A percentile compares a stretch with the other conserved stretches of the same genome.
These are phyloP conservation scores for Micractinium conductrix DNA, from an alignment of 139 green algal species.

Conservation along the genomic window DNA sequence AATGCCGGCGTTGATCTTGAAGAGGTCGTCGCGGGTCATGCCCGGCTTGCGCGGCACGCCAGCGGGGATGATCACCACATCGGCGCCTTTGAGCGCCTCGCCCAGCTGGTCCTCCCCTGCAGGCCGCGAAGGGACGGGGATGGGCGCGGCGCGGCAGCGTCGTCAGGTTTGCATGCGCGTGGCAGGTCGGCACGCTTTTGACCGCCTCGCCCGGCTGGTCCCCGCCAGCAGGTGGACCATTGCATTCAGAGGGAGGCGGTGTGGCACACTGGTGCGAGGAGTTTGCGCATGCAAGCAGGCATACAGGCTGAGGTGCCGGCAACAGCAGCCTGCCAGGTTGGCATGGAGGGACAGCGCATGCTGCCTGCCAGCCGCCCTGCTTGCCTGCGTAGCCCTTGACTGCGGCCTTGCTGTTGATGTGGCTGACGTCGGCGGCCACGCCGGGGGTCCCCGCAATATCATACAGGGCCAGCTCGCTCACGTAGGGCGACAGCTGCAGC, in stretches of 20 bases:
- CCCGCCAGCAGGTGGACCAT: background rate
- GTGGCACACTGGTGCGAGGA: no score
- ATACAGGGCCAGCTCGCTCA: constrained; percentile 84
- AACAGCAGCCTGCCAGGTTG: no score
- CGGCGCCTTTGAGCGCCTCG: constrained; percentile 73
- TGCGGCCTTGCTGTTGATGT: constrained; percentile 95
- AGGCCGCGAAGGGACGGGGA: no score
- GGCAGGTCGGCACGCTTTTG: no score
- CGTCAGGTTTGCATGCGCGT: no score
- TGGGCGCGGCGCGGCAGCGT: no score
- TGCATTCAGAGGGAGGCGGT: no score
- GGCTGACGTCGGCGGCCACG: constrained; percentile 93
- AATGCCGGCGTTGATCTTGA: constrained; percentile 95
- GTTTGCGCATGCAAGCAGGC: no score
- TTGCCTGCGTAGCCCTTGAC: constrained; percentile 66
- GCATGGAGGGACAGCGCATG: no score
- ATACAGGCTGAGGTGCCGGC: no score
- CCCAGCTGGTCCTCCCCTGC: constrained; percentile 74
- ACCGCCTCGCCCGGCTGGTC: background rate
- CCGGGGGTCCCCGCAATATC: constrained; percentile 90
- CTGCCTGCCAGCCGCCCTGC: no score
- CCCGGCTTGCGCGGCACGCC: constrained; percentile 98
- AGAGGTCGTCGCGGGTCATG: constrained; percentile 99
- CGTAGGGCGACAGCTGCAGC: constrained; percentile 75
- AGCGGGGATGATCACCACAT: constrained; percentile 91